Base-by-base conservation (phyloP, 2,329 filamentous ascomycete species). In the Xylaria sp. region DNA sequence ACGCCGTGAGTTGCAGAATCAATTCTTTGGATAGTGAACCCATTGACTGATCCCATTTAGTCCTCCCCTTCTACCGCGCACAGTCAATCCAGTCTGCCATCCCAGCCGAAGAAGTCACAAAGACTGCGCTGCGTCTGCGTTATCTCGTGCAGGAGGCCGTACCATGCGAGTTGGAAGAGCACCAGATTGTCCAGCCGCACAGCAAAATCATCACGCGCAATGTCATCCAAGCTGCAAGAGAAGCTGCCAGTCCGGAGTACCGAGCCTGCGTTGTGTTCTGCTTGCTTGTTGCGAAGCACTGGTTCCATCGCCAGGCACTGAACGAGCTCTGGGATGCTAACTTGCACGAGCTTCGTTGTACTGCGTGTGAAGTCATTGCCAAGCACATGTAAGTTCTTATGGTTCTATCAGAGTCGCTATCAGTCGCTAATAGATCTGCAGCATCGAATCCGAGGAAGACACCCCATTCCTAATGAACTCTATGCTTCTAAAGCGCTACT, bases 311-410 rank as follows among this genome's bases (percentile, higher is more conserved):
- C 63, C 92, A 97, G 76, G 86, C 91, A 1, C 63, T 81, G 34
- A 74, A 87, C 5, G 94, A 99, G 79, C 83, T 97, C 1, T 99
- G 93, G 91, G 93, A 99, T 74, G 87, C 92, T 5, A 88, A 91
- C 61, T 79, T 97, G 46, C 91, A 96, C 72, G 77, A 87, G 48
- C 78, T 94, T 44, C 85, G 93, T 35, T 91, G 91, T 1, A 79
- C 83, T 2, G 92, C 94, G 11, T 96, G 92, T 71, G 92, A 97
- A 73, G 87, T 97, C 52, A 88, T 99, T 69, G 92, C 94, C 18
- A 99, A 97, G 78, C 80, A 83, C 23, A 78, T 88, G 81, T 82
- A 68, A 69, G 78, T 18, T 1, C 34, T 2, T 3, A 16, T 3
- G 34, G 1, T 35, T n/a, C 4, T 7, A 35, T 37, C 10, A 23